These are phyloP conservation scores for Lasiodiplodia citricola DNA, from an alignment of 2,329 filamentous ascomycete species.

Conservation along the genomic window DNA sequence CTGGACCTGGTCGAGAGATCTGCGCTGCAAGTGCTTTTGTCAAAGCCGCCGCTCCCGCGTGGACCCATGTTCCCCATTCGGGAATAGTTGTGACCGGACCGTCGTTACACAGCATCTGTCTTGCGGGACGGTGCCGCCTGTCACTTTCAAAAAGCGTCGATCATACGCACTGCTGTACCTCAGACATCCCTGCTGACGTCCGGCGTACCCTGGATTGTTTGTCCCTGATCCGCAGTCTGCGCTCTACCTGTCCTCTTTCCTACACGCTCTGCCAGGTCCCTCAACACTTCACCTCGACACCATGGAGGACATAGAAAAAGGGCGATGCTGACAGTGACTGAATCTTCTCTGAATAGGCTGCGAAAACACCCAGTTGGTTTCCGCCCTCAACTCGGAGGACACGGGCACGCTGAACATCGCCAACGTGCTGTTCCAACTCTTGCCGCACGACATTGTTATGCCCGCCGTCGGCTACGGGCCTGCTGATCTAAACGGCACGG, in stretches of 20 bases:
- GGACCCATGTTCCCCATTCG: neutral
- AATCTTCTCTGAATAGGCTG: slow-evolving; percentile 43
- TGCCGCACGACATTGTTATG: slow-evolving; percentile 49
- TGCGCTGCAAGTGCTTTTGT: neutral
- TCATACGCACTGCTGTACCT: no score
- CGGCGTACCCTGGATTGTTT: no score
- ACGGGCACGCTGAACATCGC: slow-evolving; percentile 56
- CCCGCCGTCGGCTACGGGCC: slow-evolving; percentile 50
- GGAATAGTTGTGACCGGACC: neutral
- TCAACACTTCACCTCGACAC: no score
- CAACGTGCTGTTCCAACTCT: slow-evolving; percentile 47
- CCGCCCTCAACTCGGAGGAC: slow-evolving; percentile 56
- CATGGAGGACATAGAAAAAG: no score
- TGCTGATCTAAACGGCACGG: slow-evolving; percentile 39
- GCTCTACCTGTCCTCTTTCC: no score
- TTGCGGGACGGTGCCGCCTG: no score
- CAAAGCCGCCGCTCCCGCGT: neutral
- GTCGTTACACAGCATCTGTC: neutral
- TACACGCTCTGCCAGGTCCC: no score
- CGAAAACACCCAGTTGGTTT: slow-evolving; percentile 55
- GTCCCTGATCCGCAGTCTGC: no score
- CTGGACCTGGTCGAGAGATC: neutral
- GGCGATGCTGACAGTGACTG: neutral
- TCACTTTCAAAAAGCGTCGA: no score
- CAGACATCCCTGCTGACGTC: no score